phyloP scores from a whole-genome alignment of 2,329 filamentous ascomycete genomes.

The Dothistroma pini region DNA sequence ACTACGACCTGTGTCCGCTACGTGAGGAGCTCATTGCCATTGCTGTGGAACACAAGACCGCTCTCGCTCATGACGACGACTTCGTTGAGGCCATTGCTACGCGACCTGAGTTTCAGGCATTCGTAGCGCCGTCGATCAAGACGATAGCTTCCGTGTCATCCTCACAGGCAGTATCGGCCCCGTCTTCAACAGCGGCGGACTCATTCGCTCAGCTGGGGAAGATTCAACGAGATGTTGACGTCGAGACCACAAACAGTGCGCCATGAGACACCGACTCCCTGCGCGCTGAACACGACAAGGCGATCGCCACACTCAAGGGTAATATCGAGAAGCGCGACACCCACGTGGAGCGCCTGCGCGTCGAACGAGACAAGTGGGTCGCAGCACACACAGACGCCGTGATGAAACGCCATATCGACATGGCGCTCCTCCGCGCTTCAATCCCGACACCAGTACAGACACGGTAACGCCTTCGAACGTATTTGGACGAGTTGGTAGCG shows the following conservation, averaged over 20 bases:
- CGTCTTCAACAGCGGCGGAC: not conserved
- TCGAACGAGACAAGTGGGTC: no score
- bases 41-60: not conserved
- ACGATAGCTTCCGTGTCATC: no score
- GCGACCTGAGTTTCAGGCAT: conserved; percentile 1
- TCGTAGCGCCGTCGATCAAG: not conserved
- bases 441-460: not conserved
- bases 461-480: no score
- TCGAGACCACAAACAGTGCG: no score
- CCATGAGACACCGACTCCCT: no score
- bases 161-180: no score
- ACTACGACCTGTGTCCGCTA: conserved; percentile 1
- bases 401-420: not conserved
- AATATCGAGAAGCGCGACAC: no score
- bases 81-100: conserved; percentile 5
- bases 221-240: no score
- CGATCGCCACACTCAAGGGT: no score
- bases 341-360: no score
- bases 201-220: not conserved
- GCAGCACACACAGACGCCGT: not conserved
- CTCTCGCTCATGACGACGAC: not conserved
- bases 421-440: not conserved
- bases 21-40: conserved; percentile 3
- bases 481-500: not conserved
- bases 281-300: no score